Conservation (phyloP, 768 basidiomycete species). For the Lentinula aciculospora region DNA sequence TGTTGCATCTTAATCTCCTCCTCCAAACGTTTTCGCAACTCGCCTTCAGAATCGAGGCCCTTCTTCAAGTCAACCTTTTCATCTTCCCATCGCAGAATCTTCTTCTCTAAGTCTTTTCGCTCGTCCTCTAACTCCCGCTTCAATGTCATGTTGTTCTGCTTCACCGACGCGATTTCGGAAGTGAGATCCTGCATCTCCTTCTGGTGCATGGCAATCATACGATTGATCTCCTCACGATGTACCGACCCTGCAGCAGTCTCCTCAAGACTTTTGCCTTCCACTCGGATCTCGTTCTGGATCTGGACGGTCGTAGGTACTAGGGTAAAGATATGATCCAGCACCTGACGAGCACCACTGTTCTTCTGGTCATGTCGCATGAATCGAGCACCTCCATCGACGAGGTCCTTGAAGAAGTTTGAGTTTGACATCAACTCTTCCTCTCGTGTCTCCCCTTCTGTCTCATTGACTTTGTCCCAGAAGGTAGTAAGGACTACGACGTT, state of each 20-base stretch:
- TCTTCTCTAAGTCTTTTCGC: conserved; percentile 1
- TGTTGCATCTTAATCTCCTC: background rate
- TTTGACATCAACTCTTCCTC: conserved; percentile 15
- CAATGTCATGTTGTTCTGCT: background rate
- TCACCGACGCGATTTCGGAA: conserved; percentile 22
- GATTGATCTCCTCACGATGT: conserved; percentile 28
- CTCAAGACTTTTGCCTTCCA: conserved; percentile 29
- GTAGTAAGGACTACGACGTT: conserved; percentile 40
- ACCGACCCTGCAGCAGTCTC: conserved; percentile 35
- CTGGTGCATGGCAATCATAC: conserved; percentile 26
- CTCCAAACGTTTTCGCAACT: background rate
- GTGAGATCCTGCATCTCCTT: conserved; percentile 28
- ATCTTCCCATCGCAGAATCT: background rate
- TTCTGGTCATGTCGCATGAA: conserved; percentile 29
- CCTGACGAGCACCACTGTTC: conserved; percentile 21
- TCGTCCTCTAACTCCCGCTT: conserved; percentile 9
- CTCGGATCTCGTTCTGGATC: conserved; percentile 23
- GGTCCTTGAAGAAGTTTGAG: conserved; percentile 34
- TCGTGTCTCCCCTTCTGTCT: conserved; percentile 13
- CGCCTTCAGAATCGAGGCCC: conserved; percentile 1
- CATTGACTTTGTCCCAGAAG: conserved; percentile 31
- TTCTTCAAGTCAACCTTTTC: conserved; percentile 2
- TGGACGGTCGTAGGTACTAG: conserved; percentile 7
- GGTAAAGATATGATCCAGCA: conserved; percentile 25
- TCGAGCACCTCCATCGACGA: conserved; percentile 32